Conservation (phyloP, 2,329 filamentous ascomycete genomes). For the Colletotrichum melonis region DNA sequence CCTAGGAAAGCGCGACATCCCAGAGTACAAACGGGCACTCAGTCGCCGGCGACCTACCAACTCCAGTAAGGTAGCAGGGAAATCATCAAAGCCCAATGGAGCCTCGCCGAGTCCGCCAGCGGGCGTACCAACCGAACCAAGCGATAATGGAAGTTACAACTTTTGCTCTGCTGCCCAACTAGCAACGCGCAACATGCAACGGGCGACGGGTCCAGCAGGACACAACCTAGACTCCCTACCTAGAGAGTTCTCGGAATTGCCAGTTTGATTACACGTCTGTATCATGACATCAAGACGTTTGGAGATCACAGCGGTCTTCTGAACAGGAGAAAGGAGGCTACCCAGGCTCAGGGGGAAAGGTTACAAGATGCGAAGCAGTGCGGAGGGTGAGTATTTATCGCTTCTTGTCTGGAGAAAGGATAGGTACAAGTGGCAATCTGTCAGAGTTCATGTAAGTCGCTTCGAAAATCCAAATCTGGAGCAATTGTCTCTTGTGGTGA, state of each 20-base stretch:
- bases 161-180: slow-evolving; percentile 16
- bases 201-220: not conserved
- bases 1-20: not conserved
- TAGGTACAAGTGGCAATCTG: not conserved
- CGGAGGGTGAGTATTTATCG: not conserved
- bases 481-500: not conserved
- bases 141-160: not conserved
- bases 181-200: not conserved
- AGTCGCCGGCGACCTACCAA: too few species aligned
- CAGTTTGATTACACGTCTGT: not conserved
- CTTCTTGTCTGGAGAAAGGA: not conserved
- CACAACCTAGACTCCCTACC: too few species aligned
- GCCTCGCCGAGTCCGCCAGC: slow-evolving; percentile 8
- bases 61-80: not conserved
- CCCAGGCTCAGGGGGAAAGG: not conserved
- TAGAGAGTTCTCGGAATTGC: not conserved
- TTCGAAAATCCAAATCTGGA: not conserved
- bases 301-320: not conserved
- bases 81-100: slow-evolving; percentile 16
- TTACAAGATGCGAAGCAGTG: not conserved
- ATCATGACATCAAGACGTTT: not conserved
- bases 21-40: not conserved
- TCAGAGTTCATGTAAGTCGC: not conserved
- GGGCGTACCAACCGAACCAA: slow-evolving; percentile 9
- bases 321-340: not conserved